phyloP scores from a whole-genome alignment of 768 basidiomycete species.

The Lactifluus piperatus region DNA sequence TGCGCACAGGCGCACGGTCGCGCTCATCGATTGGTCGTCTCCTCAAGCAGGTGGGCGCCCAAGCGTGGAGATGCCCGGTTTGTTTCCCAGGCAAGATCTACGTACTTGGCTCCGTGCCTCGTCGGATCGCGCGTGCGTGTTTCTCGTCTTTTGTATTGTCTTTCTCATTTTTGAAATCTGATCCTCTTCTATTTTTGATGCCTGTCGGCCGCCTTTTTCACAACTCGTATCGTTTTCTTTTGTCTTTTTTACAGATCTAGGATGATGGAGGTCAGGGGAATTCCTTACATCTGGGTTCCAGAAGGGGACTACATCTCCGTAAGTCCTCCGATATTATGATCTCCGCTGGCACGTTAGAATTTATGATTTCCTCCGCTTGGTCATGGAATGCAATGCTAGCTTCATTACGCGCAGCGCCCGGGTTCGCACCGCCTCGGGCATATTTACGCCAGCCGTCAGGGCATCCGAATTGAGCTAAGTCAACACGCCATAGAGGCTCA shows the following conservation, averaged over 20 bases:
- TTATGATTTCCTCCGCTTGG: too few relatives aligned
- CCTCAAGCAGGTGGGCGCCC: background rate
- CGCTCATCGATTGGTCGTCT: constrained; percentile 16
- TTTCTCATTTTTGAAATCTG: rapidly evolving
- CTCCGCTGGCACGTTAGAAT: background rate
- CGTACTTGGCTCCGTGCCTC: constrained; percentile 16
- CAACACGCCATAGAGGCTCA: constrained; percentile 16
- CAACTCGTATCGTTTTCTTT: background rate
- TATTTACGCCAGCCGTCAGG: constrained; percentile 7
- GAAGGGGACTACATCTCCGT: constrained; percentile 18
- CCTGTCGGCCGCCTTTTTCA: background rate
- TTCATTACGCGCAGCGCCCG: constrained; percentile 2
- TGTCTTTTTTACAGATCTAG: constrained; percentile 3
- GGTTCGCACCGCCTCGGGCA: constrained; percentile 11
- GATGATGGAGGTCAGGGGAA: constrained; percentile 17
- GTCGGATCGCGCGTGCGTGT: constrained; percentile 14
- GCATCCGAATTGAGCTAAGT: constrained; percentile 16
- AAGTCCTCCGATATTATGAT: background rate
- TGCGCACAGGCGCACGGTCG: constrained; percentile 14
- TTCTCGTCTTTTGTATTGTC: background rate
- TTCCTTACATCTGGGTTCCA: constrained; percentile 17
- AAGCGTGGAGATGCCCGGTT: constrained; percentile 18
- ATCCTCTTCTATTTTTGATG: too few relatives aligned
- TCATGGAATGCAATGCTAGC: background rate
- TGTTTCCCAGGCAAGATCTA: constrained; percentile 10